Conservation (phyloP, 805 yeast genomes). For the Ogataea naganishii region DNA sequence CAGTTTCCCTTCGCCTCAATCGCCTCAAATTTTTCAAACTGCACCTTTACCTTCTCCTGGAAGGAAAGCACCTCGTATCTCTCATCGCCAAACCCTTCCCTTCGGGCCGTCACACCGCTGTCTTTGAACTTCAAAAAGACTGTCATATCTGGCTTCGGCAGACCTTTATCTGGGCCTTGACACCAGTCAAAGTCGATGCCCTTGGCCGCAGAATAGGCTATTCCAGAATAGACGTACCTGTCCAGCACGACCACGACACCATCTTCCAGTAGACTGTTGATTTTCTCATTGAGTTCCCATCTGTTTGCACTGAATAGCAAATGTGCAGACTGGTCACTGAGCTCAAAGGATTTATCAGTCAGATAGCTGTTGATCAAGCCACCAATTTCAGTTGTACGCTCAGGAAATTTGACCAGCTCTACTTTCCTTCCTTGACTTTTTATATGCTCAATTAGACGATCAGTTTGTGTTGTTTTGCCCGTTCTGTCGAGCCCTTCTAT, state of each 20-base stretch:
- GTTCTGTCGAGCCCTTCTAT: constrained; percentile 93
- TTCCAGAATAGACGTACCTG: constrained; percentile 86
- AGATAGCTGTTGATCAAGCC: constrained; percentile 67
- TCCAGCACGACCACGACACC: constrained; percentile 69
- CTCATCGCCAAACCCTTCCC: constrained; percentile 92
- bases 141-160: constrained; percentile 81
- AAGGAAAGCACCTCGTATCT: constrained; percentile 72
- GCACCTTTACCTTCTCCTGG: constrained; percentile 59
- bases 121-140: constrained; percentile 61
- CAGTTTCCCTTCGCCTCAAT: constrained; percentile 19
- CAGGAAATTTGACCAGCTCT: constrained; percentile 72
- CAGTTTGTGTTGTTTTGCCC: constrained; percentile 85
- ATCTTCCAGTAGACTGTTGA: constrained; percentile 32
- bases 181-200: constrained; percentile 74
- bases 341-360: constrained; percentile 33
- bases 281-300: constrained; percentile 66
- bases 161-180: constrained; percentile 67
- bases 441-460: constrained; percentile 24
- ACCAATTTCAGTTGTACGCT: constrained; percentile 79
- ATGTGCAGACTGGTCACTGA: constrained; percentile 79
- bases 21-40: constrained; percentile 39
- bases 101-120: constrained; percentile 29
- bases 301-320: constrained; percentile 86
- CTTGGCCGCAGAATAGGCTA: constrained; percentile 88
- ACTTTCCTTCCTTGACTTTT: constrained; percentile 25